Base-by-base conservation (phyloP, 2,329 filamentous ascomycete species). In the Penicillium expansum region DNA sequence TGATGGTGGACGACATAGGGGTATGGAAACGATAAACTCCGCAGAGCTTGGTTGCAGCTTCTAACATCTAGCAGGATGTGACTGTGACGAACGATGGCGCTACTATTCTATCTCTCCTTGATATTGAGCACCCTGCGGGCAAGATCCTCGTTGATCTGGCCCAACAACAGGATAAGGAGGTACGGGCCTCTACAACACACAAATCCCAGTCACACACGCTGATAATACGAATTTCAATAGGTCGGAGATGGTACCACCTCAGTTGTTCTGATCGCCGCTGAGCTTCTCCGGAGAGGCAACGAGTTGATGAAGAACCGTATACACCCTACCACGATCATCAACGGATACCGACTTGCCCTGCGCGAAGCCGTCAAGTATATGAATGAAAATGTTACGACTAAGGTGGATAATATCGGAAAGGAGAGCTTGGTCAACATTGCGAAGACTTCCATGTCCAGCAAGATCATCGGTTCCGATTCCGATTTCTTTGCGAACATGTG, bases 1-100 rank as follows among this genome's bases (percentile, higher is more conserved):
- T 99, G 94, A 97, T 99, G 94, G 94, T 99, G 69, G 94, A 99
- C 79, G 94, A 99, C 75, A 97, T 99, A 76, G 94, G 94, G 72
- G 89, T 91, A 85, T 69, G 87, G 69, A 62, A 45, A 48, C 35
- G 38, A 61, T 63, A 54, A 58, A 62, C 62, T 66, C 64, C 65
- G 57, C 64, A 57, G 37, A 54, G 48, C 47, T 57, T 50, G 50
- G 48, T 55, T 49, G 61, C 50, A 55, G 56, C 58, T 62, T 54
- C 59, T 68, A 52, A 72, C 64, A 32, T 64, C 42, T 59, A 52
- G 20, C 62, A 91, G 88, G 94, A 99, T 80, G 94, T 99, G 58
- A 99, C 94, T 59, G 94, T 99, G 57, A 99, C 94, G 65, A 99
- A 99, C 78, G 94, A 99, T 77, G 94, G 94, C 72, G 94, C 94